A percentile compares a stretch with the other conserved stretches of the same genome.
phyloP scores from a whole-genome alignment of 345 rosid species.

The Melaleuca alternifolia region DNA sequence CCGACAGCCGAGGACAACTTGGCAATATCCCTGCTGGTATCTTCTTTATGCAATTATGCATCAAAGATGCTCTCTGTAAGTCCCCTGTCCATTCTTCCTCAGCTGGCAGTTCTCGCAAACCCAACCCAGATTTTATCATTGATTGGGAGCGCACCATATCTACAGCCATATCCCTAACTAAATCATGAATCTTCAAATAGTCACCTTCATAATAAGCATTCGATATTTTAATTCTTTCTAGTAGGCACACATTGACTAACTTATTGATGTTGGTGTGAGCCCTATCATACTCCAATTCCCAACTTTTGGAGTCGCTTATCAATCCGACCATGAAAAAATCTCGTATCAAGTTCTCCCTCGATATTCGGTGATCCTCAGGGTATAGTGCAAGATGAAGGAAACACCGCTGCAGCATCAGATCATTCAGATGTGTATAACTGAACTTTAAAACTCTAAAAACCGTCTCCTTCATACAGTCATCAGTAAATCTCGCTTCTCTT shows the following conservation, averaged over 20 bases:
- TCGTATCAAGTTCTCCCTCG: neutral
- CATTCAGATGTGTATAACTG: constrained; percentile 5
- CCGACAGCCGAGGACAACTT: constrained; percentile 7
- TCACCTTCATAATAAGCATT: neutral
- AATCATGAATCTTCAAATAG: constrained; percentile 6
- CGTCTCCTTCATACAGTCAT: neutral
- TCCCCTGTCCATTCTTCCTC: neutral
- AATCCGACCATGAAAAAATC: constrained; percentile 4
- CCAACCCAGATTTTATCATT: neutral
- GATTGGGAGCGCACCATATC: neutral
- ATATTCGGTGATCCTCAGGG: neutral
- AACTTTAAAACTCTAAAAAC: neutral
- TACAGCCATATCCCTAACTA: constrained; percentile 12
- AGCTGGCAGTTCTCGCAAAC: neutral
- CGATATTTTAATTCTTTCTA: neutral
- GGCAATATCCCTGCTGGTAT: neutral
- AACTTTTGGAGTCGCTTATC: neutral
- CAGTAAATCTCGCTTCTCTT: neutral
- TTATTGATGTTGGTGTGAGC: neutral
- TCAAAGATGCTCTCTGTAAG: neutral
- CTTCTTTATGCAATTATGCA: neutral
- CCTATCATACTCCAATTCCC: neutral
- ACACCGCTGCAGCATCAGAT: neutral
- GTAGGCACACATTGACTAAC: neutral
- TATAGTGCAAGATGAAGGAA: constrained; percentile 9